phyloP scores from a whole-genome alignment of 768 basidiomycete genomes.

The Tulasnella calospora region DNA sequence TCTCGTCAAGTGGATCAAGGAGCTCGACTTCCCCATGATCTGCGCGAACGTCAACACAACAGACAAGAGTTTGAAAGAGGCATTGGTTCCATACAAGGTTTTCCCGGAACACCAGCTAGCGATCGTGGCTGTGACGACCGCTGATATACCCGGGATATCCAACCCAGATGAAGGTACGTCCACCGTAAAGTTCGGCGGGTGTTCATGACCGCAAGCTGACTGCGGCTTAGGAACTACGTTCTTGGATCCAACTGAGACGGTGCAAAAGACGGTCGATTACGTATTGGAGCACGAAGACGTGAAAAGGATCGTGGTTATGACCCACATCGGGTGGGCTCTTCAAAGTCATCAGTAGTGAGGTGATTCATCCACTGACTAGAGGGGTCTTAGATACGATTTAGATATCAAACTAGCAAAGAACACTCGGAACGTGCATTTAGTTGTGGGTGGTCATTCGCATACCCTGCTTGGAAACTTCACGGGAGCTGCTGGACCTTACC shows the following conservation, averaged over 20 bases:
- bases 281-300: conserved; percentile 38
- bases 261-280: conserved; percentile 40
- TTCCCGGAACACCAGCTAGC: conserved; percentile 42
- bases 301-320: conserved; percentile 44
- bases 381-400: conserved; percentile 37
- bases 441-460: conserved; percentile 44
- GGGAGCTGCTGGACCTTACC: conserved; percentile 43
- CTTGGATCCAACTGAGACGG: conserved; percentile 39
- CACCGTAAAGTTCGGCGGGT: neutral
- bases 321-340: conserved; percentile 40
- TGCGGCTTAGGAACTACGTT: conserved; percentile 39
- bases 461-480: conserved; percentile 44
- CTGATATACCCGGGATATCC: conserved; percentile 41
- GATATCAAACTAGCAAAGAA: conserved; percentile 43
- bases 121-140: conserved; percentile 44
- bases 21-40: conserved; percentile 45
- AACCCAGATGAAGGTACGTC: conserved; percentile 33
- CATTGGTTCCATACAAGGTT: conserved; percentile 43
- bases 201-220: neutral
- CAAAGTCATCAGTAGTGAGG: neutral
- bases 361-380: neutral
- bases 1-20: conserved; percentile 38
- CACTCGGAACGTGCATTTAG: conserved; percentile 41
- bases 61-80: conserved; percentile 33
- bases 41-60: conserved; percentile 45